Evolutionary conservation across 129 eudicot genomes (phyloP), one percentile per base, ranked within the genome.

Genomic region (Lactuca saligna): DNA sequence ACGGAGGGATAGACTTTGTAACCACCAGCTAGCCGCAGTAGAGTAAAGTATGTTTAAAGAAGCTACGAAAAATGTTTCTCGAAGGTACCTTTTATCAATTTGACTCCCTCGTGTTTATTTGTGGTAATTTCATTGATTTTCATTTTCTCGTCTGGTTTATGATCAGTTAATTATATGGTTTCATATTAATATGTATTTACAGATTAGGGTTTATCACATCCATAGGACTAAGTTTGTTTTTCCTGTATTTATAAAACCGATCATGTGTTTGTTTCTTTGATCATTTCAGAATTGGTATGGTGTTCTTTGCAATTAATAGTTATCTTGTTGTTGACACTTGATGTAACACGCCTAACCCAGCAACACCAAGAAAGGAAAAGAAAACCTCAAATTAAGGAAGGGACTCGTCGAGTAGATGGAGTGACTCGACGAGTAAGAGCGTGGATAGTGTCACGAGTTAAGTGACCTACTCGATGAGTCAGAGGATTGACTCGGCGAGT

Each of bases 181-280:
- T 46, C 12, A 11, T 46, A 46, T 46, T 3, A n/a, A 54, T 63
- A 37, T 14, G 2, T 34, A 17, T 3, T 35, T 50, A 54, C 58
- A 65, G 66, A 41, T 56, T 65, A 74, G 72, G 56, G 66, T 71
- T 71, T 62, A 59, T 71, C 65, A 12, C 17, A n/a, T 25, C 41
- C 57, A 6, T 13, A 44, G 11, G 48, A 14, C 31, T 32, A 14
- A 14, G 46, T 11, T 10, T 17, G 29, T 17, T 63, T 41, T 7
- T 46, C 3, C 15, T 46, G 51, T 12, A 32, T 59, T 13, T 14
- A 59, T 63, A 33, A 63, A 66, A 13, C 14, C 49, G 39, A 49
- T 8, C 59, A 12, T 12, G 32, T 33, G 70, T 14, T 49, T 48
- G 7, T 66, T 49, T 39, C 0, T 6, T 48, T 17, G 63, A 57